Evolutionary conservation across 2,329 filamentous ascomycete genomes (phyloP).

Genomic region (Emericellopsis atlantica): DNA sequence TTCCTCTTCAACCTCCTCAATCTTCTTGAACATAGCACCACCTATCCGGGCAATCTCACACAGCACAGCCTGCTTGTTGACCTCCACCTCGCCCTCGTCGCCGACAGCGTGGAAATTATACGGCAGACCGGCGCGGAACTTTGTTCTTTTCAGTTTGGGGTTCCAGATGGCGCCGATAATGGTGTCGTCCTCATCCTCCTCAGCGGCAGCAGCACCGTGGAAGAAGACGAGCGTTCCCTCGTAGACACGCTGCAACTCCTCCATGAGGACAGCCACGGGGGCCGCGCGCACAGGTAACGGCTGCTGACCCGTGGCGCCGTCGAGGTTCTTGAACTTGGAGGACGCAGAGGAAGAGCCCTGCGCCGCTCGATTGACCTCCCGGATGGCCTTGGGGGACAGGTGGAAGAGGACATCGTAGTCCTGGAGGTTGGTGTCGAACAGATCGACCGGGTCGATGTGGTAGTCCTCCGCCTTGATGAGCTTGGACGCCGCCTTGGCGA

Average conservation of each 20-base stretch:
- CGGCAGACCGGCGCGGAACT: conserved; percentile 59
- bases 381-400: conserved; percentile 43
- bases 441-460: conserved; percentile 30
- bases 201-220: conserved; percentile 38
- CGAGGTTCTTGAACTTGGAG: conserved; percentile 66
- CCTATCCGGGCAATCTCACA: conserved; percentile 61
- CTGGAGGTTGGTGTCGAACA: conserved; percentile 61
- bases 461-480: conserved; percentile 41
- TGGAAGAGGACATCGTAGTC: conserved; percentile 85
- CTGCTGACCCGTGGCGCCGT: conserved; percentile 36
- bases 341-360: conserved; percentile 22
- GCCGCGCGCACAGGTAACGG: conserved; percentile 40
- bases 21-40: conserved; percentile 53
- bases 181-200: conserved; percentile 25
- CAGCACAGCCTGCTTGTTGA: conserved; percentile 57
- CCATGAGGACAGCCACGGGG: conserved; percentile 49
- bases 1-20: conserved; percentile 33
- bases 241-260: conserved; percentile 56
- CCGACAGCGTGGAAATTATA: conserved; percentile 35
- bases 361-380: conserved; percentile 24
- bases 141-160: conserved; percentile 37
- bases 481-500: conserved; percentile 65
- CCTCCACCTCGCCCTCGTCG: conserved; percentile 35
- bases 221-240: conserved; percentile 68
- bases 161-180: conserved; percentile 49